These are phyloP conservation scores for Lasiodiplodia gonubiensis DNA, from an alignment of 2,329 filamentous ascomycete species.

Conservation along the genomic window DNA sequence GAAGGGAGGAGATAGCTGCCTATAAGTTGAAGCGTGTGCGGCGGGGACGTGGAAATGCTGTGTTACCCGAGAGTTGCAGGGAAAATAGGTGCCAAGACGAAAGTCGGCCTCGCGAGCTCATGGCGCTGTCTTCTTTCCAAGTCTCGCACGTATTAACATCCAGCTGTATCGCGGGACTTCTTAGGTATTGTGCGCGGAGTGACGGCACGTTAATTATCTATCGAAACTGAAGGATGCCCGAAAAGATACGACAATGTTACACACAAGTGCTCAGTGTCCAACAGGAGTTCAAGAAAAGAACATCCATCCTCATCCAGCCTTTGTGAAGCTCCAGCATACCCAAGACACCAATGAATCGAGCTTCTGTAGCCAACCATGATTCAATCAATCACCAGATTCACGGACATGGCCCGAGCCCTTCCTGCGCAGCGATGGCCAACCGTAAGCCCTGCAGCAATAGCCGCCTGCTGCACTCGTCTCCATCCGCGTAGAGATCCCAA, in stretches of 20 bases:
- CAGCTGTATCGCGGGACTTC: too few species aligned
- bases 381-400: neutral
- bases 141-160: too few species aligned
- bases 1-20: neutral
- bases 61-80: neutral
- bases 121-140: too few species aligned
- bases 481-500: neutral
- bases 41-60: neutral
- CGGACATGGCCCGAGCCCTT: neutral
- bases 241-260: too few species aligned
- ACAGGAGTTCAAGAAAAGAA: too few species aligned
- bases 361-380: neutral
- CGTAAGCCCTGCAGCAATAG: neutral
- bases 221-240: too few species aligned
- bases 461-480: neutral
- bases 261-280: too few species aligned
- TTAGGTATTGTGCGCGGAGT: too few species aligned
- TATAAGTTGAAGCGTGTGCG: too few species aligned
- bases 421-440: neutral
- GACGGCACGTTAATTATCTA: too few species aligned
- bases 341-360: neutral
- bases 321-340: neutral
- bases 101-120: neutral
- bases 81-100: neutral
- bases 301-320: too few species aligned